Base-by-base conservation (phyloP, 2,329 filamentous ascomycete species). In the Colletotrichum caudatum region DNA sequence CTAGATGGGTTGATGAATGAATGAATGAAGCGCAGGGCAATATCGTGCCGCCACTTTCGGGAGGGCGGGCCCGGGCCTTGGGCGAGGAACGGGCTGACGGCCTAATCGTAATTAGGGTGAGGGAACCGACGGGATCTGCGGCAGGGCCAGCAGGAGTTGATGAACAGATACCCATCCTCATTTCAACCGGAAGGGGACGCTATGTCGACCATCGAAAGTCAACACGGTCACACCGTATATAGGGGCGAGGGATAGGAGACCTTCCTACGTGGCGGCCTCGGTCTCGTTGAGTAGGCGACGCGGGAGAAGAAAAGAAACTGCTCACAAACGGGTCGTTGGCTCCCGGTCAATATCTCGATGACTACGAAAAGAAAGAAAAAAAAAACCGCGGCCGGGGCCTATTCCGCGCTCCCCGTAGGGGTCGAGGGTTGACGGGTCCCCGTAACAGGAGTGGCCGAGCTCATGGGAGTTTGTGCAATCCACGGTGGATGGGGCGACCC, bases 111-210 rank as follows among this genome's bases (percentile, higher is more conserved):
- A 39, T 59, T 64, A 64, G 53, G 53, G 59, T 46, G 50, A 46
- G n/a, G 59, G 64, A 44, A 35, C 20, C 46, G 39, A 46, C 65
- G 46, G 65, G 65, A 69, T 71, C 59, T 71, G 59, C 58, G 44
- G 53, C 46, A 54, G 20, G 53, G 53, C 65, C 44, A 56, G 65
- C 29, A 29, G 44, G 59, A 56, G 41, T 26, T 44, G 57, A n/a
- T 46, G 20, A 46, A n/a, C 29, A 33, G 46, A 68, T 46, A 20
- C 33, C 44, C 44, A 33, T 58, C 18, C 20, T 69, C 53, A 63
- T 54, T 69, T 69, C 48, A 46, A 66, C 29, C 4, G 44, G 44
- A 29, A 54, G 35, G 61, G 37, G 44, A 48, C 29, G 39, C 65
- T 37, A 64, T 37, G 9, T 59, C 6, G 54, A 51, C 57, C 41